Evolutionary conservation across 2,329 filamentous ascomycete species (phyloP).

Genomic region (Monilinia fructicola): DNA sequence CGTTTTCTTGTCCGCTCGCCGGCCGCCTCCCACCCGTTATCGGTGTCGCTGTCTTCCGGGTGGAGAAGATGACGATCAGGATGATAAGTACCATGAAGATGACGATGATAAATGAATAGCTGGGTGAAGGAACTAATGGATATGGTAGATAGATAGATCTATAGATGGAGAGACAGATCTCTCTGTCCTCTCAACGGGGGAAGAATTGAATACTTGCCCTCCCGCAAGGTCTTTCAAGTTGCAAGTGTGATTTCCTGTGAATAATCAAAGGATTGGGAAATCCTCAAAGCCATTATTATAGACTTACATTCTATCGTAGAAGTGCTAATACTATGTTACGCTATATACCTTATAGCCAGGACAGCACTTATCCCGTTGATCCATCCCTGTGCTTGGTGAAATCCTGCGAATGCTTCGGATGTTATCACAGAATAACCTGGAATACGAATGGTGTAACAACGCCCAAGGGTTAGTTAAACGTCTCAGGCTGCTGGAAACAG

Average conservation of each 20-base stretch:
- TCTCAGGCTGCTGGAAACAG: conserved; percentile 51
- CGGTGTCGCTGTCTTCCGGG: too few relatives aligned
- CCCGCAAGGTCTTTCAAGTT: neutral
- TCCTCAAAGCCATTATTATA: too few relatives aligned
- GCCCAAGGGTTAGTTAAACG: conserved; percentile 77
- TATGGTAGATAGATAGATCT: neutral
- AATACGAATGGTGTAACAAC: conserved; percentile 85
- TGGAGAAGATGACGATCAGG: too few relatives aligned
- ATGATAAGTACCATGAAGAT: neutral
- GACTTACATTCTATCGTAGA: neutral
- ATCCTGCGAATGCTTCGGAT: conserved; percentile 90
- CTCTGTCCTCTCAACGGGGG: too few relatives aligned
- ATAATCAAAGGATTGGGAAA: neutral
- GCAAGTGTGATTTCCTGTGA: neutral
- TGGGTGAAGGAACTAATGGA: neutral
- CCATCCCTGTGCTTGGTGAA: conserved; percentile 84
- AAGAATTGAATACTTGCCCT: neutral
- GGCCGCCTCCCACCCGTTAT: too few relatives aligned
- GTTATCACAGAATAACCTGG: conserved; percentile 95
- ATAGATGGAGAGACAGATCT: neutral
- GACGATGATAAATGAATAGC: neutral
- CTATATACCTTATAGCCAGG: conserved; percentile 76
- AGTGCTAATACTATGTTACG: neutral
- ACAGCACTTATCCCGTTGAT: conserved; percentile 96
- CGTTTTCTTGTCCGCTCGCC: too few relatives aligned